Conservation (phyloP, 2,329 filamentous ascomycete species). For the Alternaria burnsii region DNA sequence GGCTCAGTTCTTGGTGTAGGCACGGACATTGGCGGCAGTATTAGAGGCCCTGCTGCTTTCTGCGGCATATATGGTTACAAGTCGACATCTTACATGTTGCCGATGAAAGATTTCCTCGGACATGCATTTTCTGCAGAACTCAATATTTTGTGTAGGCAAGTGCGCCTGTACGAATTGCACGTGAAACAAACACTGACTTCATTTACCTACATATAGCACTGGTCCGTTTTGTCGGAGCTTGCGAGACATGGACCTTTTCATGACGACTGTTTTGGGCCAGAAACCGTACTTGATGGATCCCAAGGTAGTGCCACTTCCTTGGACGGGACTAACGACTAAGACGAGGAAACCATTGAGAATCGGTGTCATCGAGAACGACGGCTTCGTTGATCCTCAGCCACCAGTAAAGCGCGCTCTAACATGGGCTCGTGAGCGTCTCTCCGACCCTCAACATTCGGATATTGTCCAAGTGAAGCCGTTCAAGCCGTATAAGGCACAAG, state of each 20-base stretch:
- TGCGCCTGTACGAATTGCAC: background rate
- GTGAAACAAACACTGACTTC: background rate
- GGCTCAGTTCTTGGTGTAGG: constrained; percentile 34
- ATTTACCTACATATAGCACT: constrained; percentile 3
- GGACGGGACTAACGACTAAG: constrained; percentile 26
- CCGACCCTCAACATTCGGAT: constrained; percentile 3
- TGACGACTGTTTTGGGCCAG: constrained; percentile 13
- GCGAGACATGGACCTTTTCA: constrained; percentile 30
- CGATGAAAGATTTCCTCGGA: constrained; percentile 18
- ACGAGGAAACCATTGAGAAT: constrained; percentile 48
- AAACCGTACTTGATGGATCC: constrained; percentile 29
- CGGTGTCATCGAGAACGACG: constrained; percentile 55
- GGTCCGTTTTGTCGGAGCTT: constrained; percentile 30
- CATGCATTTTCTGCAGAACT: constrained; percentile 24
- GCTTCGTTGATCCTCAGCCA: constrained; percentile 51
- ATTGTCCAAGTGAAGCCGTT: constrained; percentile 50
- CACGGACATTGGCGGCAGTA: constrained; percentile 37
- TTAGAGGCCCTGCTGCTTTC: constrained; percentile 32
- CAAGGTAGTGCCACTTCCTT: constrained; percentile 28
- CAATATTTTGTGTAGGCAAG: constrained; percentile 20
- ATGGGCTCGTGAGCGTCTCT: constrained; percentile 43
- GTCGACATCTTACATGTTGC: constrained; percentile 29
- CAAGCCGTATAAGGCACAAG: constrained; percentile 38
- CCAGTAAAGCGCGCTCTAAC: constrained; percentile 48
- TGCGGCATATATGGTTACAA: constrained; percentile 42